phyloP scores from a whole-genome alignment of 2,329 filamentous ascomycete species.

The Thielaviopsis musarum region DNA sequence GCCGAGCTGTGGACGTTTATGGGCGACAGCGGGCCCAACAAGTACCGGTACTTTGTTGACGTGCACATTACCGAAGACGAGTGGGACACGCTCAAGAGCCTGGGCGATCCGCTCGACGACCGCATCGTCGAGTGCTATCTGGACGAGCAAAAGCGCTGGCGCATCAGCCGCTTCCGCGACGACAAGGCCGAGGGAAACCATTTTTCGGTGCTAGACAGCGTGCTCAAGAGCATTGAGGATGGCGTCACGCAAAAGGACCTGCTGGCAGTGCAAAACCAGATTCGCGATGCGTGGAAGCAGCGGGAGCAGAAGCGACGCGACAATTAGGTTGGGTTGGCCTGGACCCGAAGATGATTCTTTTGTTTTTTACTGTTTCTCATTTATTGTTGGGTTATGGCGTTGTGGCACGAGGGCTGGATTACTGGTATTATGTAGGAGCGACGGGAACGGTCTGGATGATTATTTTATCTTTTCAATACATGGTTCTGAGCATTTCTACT shows the following conservation, averaged over 20 bases:
- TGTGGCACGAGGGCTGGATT: not conserved
- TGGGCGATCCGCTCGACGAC: conserved; percentile 64
- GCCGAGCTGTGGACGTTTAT: conserved; percentile 56
- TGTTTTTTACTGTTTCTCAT: not conserved
- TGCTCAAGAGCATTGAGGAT: conserved; percentile 79
- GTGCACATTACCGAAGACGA: conserved; percentile 58
- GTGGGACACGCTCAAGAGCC: conserved; percentile 65
- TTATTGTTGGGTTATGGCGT: not conserved
- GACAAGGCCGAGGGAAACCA: conserved; percentile 90
- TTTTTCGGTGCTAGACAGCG: conserved; percentile 64
- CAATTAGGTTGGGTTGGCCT: conserved; percentile 1
- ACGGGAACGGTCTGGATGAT: not conserved
- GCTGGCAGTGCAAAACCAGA: conserved; percentile 47
- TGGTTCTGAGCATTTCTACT: too few relatives aligned
- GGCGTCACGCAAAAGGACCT: conserved; percentile 72
- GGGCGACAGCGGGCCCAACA: conserved; percentile 25
- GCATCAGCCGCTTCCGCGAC: conserved; percentile 76
- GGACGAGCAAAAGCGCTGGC: conserved; percentile 61
- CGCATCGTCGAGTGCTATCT: conserved; percentile 81
- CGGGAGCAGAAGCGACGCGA: conserved; percentile 21
- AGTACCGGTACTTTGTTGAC: conserved; percentile 48
- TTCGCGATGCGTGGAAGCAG: conserved; percentile 68
- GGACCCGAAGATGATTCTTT: conserved; percentile 7
- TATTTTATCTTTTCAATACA: not conserved
- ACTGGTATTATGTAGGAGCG: not conserved